Evolutionary conservation across 2,329 filamentous ascomycete species (phyloP).

Genomic region (Sporothrix dimorphospora): DNA sequence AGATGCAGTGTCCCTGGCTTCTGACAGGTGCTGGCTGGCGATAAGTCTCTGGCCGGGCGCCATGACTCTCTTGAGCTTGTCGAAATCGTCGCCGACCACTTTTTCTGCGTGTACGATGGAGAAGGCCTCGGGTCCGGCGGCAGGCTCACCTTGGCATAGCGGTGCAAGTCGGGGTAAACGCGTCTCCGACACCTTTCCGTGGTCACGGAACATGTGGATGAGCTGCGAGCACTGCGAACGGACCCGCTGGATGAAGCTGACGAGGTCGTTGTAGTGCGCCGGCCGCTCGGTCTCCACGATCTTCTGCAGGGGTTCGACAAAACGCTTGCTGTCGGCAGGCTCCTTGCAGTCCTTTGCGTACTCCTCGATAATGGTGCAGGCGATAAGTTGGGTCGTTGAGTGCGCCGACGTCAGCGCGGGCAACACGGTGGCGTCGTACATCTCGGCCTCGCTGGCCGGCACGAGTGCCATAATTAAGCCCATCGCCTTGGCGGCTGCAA

Average conservation of each 20-base stretch:
- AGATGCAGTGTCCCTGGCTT: constrained; percentile 71
- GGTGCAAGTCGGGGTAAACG: constrained; percentile 83
- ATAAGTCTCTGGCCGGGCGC: constrained; percentile 86
- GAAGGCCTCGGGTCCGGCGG: constrained; percentile 91
- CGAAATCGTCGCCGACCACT: constrained; percentile 82
- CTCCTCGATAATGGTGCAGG: constrained; percentile 85
- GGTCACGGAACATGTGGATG: constrained; percentile 87
- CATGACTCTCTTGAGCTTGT: constrained; percentile 85
- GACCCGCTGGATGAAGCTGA: constrained; percentile 85
- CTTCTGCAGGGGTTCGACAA: constrained; percentile 67
- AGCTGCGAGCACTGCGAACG: constrained; percentile 90
- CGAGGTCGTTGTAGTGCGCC: constrained; percentile 82
- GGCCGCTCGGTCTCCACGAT: constrained; percentile 84
- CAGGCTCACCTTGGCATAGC: constrained; percentile 88
- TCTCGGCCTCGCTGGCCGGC: constrained; percentile 63
- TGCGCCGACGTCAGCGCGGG: constrained; percentile 71
- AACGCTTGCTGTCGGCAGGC: constrained; percentile 58
- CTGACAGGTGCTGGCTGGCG: constrained; percentile 75
- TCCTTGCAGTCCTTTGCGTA: constrained; percentile 67
- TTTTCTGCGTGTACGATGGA: constrained; percentile 86
- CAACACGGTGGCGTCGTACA: constrained; percentile 67
- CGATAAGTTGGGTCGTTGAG: constrained; percentile 83
- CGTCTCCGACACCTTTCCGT: constrained; percentile 75
- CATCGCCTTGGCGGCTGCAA: constrained; percentile 84
- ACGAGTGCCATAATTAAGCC: constrained; percentile 80